A percentile compares a stretch with the other conserved stretches of the same genome.
Evolutionary conservation across 2,329 filamentous ascomycete species (phyloP).

Genomic region (Remersonia thermophila): DNA sequence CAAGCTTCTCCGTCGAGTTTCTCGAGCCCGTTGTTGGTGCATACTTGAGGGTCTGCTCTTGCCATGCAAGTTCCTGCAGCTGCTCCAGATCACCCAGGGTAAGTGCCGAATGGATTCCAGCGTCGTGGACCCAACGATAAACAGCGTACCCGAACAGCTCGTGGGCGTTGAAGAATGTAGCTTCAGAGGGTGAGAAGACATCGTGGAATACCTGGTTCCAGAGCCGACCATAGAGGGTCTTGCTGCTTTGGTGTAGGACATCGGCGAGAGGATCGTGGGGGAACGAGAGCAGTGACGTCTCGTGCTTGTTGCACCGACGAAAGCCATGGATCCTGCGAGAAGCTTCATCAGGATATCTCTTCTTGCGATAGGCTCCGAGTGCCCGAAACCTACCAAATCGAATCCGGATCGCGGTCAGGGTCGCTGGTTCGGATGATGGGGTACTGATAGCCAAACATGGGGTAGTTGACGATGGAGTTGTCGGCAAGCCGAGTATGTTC

Average conservation of each 20-base stretch:
- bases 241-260: constrained; percentile 16
- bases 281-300: constrained; percentile 20
- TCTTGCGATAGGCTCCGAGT: too few species aligned
- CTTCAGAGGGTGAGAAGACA: constrained; percentile 22
- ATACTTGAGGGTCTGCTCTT: constrained; percentile 48
- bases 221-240: constrained; percentile 31
- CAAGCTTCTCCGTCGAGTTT: constrained; percentile 23
- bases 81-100: constrained; percentile 36
- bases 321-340: constrained; percentile 28
- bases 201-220: constrained; percentile 27
- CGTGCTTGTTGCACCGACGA: constrained; percentile 27
- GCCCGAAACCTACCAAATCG: constrained; percentile 35
- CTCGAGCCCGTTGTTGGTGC: constrained; percentile 48
- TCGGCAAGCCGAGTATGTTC: constrained; percentile 23
- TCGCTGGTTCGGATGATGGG: constrained; percentile 50
- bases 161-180: constrained; percentile 38
- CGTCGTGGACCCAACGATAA: constrained; percentile 42
- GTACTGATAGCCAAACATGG: constrained; percentile 70
- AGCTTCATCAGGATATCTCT: too few species aligned
- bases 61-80: constrained; percentile 52
- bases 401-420: constrained; percentile 29
- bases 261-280: constrained; percentile 12
- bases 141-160: constrained; percentile 42
- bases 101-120: constrained; percentile 30
- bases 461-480: constrained; percentile 47